Base-by-base conservation (phyloP, 2,329 filamentous ascomycete species). In the Xylariaceae sp. region DNA sequence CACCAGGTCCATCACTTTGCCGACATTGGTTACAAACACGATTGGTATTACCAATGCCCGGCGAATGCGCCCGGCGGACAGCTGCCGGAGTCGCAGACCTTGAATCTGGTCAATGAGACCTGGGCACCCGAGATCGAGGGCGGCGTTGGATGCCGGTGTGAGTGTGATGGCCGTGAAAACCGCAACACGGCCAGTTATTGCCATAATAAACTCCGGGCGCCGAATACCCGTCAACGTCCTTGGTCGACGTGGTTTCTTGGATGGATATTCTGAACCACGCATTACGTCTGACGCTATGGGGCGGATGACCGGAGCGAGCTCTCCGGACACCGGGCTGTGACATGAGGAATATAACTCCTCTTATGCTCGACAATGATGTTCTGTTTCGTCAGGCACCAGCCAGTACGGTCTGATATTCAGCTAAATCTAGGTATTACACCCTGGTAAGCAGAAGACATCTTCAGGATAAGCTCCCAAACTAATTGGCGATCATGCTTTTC, bases 1-100 rank as follows among this genome's bases (percentile, higher is more conserved):
- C 64, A 69, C n/a, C 67, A 71, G 55, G 69, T 76, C 11, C 74
- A 75, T 56, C 73, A 75, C 59, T 76, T 75, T 47, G 67, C 70
- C 52, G 73, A 76, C 57, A 67, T 75, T 51, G 72, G 73, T 9
- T 76, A 76, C 57, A 66, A 70, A 40, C 73, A 76, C 60, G 70
- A 72, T 52, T 64, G 61, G 37, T 66, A 68, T 35, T 70, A 67
- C 55, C 67, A 69, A 46, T 70, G 67, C 51, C 68, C 67, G 0
- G 71, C 70, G 44, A 74, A 74, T 55, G 67, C 71, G 26, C 68
- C 67, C 0, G 71, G 66, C 7, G 68, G 65, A 2, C 72, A 74
- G 57, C 61, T 73, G 3, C 64, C 63, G 27, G 66, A 67, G n/a
- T 72, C 70, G 1, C 35, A 60, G 43, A 54, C 60, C 3, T 65